phyloP scores from a whole-genome alignment of 1,284 basidiomycete species.

The Cutaneotrichosporon sp. region DNA sequence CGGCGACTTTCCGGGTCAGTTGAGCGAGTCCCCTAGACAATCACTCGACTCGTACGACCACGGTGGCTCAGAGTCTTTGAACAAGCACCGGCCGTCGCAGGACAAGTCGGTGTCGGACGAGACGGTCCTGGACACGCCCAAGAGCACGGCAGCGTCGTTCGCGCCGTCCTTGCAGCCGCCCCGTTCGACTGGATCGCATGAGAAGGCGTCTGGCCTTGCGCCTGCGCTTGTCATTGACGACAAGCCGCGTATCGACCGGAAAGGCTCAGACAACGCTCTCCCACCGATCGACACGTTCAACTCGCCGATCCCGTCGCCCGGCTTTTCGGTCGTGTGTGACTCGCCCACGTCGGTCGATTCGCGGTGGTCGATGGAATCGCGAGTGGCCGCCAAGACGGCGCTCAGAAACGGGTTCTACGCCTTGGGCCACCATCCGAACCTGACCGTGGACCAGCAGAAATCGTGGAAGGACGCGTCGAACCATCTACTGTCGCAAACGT shows the following conservation, averaged over 20 bases:
- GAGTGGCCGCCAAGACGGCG: neutral
- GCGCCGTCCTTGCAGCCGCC: neutral
- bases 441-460: slow-evolving; percentile 6
- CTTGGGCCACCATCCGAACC: slow-evolving; percentile 12
- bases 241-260: neutral
- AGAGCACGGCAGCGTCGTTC: neutral
- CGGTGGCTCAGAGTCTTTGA: neutral
- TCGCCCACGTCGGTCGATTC: slow-evolving; percentile 9
- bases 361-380: slow-evolving; percentile 9
- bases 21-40: neutral
- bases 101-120: slow-evolving; percentile 8
- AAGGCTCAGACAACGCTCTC: neutral
- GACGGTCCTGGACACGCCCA: slow-evolving; percentile 10
- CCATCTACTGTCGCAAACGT: neutral
- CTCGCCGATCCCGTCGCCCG: neutral
- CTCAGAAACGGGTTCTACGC: slow-evolving; percentile 13
- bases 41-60: slow-evolving; percentile 1
- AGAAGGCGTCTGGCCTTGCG: neutral
- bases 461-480: neutral
- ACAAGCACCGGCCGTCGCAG: neutral
- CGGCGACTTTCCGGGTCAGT: too few species aligned
- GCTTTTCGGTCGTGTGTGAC: neutral
- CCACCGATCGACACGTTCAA: neutral
- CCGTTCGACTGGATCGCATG: neutral
- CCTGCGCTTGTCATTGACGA: slow-evolving; percentile 3